Conservation (phyloP, 306 rosid genomes). For the Cucumis hystrix region DNA sequence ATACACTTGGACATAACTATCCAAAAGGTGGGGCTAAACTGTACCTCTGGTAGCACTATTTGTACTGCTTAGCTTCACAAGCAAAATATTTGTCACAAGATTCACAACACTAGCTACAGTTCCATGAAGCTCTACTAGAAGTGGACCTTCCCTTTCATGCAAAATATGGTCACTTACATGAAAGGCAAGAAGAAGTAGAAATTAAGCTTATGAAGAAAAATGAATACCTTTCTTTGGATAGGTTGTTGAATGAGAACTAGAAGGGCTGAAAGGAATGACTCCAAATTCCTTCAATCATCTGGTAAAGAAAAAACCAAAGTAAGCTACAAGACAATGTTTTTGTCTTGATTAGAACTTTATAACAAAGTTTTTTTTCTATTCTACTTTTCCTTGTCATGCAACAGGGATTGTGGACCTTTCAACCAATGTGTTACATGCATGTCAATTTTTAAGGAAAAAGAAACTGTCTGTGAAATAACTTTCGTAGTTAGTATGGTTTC, state of each 20-base stretch:
- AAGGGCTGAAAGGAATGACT: neutral
- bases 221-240: neutral
- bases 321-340: neutral
- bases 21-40: neutral
- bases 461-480: neutral
- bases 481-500: neutral
- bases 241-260: neutral
- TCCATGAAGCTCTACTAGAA: neutral
- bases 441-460: neutral
- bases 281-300: neutral
- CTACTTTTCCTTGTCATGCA: neutral
- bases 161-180: neutral
- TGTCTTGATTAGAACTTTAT: neutral
- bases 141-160: neutral
- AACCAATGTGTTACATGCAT: neutral
- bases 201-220: neutral
- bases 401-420: neutral
- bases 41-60: neutral
- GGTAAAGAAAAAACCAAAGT: neutral
- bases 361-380: neutral
- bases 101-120: neutral
- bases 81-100: neutral
- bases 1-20: conserved; percentile 10
- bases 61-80: neutral
- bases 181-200: neutral